Evolutionary conservation across 345 rosid genomes (phyloP).

Genomic region (Citrus sp.): DNA sequence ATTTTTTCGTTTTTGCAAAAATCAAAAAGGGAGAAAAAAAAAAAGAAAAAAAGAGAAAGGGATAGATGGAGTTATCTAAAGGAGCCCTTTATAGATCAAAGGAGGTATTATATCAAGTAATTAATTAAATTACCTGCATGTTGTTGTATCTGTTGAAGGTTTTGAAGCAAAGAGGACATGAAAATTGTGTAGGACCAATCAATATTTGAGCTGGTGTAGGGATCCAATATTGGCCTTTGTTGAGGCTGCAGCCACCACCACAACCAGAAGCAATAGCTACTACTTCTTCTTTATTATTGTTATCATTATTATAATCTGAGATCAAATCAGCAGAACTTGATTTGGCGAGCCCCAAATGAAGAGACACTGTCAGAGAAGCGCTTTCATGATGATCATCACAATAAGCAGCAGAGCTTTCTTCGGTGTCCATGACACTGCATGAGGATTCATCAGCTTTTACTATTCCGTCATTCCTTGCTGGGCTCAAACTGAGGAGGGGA

Average conservation of each 20-base stretch:
- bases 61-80: constrained; percentile 15
- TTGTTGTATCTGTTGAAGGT: constrained; percentile 99
- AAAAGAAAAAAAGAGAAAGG: constrained; percentile 15
- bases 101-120: constrained; percentile 1
- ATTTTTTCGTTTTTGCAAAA: constrained; percentile 22
- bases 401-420: constrained; percentile 24
- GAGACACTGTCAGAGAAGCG: constrained; percentile 57
- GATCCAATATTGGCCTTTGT: constrained; percentile 92
- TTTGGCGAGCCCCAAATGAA: constrained; percentile 80
- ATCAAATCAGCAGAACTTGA: constrained; percentile 37
- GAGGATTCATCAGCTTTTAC: constrained; percentile 14
- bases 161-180: constrained; percentile 98
- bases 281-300: constrained; percentile 36
- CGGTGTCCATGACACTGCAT: constrained; percentile 42
- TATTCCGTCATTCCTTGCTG: constrained; percentile 42
- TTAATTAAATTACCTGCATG: constrained; percentile 72
- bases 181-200: constrained; percentile 96
- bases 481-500: constrained; percentile 82
- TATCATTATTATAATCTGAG: constrained; percentile 14
- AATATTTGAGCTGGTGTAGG: constrained; percentile 98
- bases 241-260: constrained; percentile 28
- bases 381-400: constrained; percentile 31
- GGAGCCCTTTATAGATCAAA: constrained; percentile 14
- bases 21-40: background rate
- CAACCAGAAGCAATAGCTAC: constrained; percentile 28